Conservation (phyloP, 495 filamentous ascomycete species). For the Hypoxylon intermedium region DNA sequence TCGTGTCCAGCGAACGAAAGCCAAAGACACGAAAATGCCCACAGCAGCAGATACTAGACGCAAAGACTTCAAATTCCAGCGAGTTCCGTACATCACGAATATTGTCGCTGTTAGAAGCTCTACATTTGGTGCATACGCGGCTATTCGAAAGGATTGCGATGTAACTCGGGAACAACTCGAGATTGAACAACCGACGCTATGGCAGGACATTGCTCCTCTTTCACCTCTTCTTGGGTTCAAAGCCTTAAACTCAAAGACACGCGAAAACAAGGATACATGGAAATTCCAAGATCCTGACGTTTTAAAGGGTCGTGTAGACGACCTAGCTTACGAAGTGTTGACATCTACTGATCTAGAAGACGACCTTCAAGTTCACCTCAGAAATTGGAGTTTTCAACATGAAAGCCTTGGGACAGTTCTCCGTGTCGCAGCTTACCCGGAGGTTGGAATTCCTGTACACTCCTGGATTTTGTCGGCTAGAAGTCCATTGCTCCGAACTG, state of each 20-base stretch:
- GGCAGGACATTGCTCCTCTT: slow-evolving; percentile 75
- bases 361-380: slow-evolving; percentile 56
- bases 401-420: slow-evolving; percentile 55
- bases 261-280: slow-evolving; percentile 41
- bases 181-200: slow-evolving; percentile 68
- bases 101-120: slow-evolving; percentile 85
- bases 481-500: slow-evolving; percentile 70
- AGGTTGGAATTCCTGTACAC: slow-evolving; percentile 79
- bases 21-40: slow-evolving; percentile 72
- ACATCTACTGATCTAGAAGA: slow-evolving; percentile 63
- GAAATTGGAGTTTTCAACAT: slow-evolving; percentile 42
- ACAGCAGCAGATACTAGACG: slow-evolving; percentile 58
- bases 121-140: slow-evolving; percentile 85
- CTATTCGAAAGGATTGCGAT: slow-evolving; percentile 83
- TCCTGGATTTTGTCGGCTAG: slow-evolving; percentile 77
- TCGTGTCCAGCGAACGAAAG: slow-evolving; percentile 78
- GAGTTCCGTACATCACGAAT: slow-evolving; percentile 84
- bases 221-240: slow-evolving; percentile 64
- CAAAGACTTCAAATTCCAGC: slow-evolving; percentile 93
- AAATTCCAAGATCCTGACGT: slow-evolving; percentile 47
- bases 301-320: slow-evolving; percentile 42
- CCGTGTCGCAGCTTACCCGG: slow-evolving; percentile 64
- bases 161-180: slow-evolving; percentile 77
- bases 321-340: slow-evolving; percentile 56
- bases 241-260: slow-evolving; percentile 41